A percentile compares a stretch with the other conserved stretches of the same genome.
Evolutionary conservation across 2,329 filamentous ascomycete species (phyloP).

Genomic region (Penicillium verrucosum): DNA sequence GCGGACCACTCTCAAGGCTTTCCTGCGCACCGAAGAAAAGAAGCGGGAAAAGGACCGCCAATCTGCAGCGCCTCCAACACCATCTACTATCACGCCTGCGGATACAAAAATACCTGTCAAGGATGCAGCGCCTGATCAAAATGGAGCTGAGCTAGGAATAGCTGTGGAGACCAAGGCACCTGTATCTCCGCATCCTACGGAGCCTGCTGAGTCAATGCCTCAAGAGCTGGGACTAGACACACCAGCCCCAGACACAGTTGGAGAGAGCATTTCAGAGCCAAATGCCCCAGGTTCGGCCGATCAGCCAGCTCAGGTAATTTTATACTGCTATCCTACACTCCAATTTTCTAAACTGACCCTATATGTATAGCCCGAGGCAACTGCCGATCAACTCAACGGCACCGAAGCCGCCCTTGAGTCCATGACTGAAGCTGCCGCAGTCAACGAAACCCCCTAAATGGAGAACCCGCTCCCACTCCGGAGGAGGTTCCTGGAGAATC

Average conservation of each 20-base stretch:
- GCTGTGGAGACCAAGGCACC: slow-evolving; percentile 7
- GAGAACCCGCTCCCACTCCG: background rate
- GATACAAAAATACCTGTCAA: slow-evolving; percentile 17
- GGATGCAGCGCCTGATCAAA: slow-evolving; percentile 19
- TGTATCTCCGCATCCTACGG: slow-evolving; percentile 1
- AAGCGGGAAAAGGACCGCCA: slow-evolving; percentile 67
- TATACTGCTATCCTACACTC: background rate
- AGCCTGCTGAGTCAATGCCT: slow-evolving; percentile 12
- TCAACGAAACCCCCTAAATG: background rate
- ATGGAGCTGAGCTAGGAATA: slow-evolving; percentile 16
- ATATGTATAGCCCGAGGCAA: slow-evolving; percentile 13
- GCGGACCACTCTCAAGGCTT: slow-evolving; percentile 89
- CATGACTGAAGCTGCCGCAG: slow-evolving; percentile 10
- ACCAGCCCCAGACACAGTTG: slow-evolving; percentile 2
- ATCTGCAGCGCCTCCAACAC: slow-evolving; percentile 32
- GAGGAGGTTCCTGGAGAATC: slow-evolving; percentile 3
- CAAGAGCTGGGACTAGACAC: slow-evolving; percentile 9
- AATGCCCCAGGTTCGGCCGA: slow-evolving; percentile 6
- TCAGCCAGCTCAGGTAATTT: slow-evolving; percentile 19
- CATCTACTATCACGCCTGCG: slow-evolving; percentile 25
- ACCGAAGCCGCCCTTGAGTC: slow-evolving; percentile 11
- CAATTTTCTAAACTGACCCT: background rate
- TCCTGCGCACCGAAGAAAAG: slow-evolving; percentile 86
- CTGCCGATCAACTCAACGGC: slow-evolving; percentile 8
- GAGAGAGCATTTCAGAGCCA: slow-evolving; percentile 5